A percentile compares a stretch with the other conserved stretches of the same genome.
phyloP scores from a whole-genome alignment of 164 flowering plant genomes.

The Magnolia kwangsiensis region DNA sequence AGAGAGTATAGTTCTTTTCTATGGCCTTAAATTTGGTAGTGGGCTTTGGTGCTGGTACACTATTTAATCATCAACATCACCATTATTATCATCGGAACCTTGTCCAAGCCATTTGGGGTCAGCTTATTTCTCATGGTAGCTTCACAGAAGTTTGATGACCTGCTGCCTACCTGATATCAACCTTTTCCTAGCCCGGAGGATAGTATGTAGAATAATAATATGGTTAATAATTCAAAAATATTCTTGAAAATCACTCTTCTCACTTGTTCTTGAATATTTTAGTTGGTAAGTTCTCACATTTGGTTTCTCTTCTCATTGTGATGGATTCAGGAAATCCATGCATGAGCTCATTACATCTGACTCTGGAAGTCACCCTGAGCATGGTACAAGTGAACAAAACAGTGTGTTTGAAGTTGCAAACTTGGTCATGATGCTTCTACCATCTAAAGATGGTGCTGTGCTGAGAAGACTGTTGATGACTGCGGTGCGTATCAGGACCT shows the following conservation, averaged over 20 bases:
- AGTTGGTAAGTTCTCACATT: not conserved
- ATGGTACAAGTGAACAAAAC: conserved; percentile 18
- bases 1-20: no score
- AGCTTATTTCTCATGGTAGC: no score
- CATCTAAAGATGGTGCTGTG: conserved; percentile 78
- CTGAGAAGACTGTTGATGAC: conserved; percentile 86
- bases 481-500: conserved; percentile 54
- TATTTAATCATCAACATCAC: no score
- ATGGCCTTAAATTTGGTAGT: no score
- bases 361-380: not conserved
- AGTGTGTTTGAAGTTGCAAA: conserved; percentile 47
- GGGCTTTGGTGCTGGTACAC: no score
- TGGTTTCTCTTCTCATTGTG: conserved; percentile 1
- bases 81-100: no score
- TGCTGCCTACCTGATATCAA: no score
- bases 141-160: no score
- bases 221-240: no score
- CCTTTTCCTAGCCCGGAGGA: no score
- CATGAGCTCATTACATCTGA: conserved; percentile 14
- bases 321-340: conserved; percentile 48
- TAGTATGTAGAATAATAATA: no score
- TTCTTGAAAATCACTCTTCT: not conserved
- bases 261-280: not conserved
- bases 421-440: conserved; percentile 62
- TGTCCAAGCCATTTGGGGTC: no score